Evolutionary conservation across 2,329 filamentous ascomycete genomes (phyloP).

Genomic region (Hypoxylon sp.): DNA sequence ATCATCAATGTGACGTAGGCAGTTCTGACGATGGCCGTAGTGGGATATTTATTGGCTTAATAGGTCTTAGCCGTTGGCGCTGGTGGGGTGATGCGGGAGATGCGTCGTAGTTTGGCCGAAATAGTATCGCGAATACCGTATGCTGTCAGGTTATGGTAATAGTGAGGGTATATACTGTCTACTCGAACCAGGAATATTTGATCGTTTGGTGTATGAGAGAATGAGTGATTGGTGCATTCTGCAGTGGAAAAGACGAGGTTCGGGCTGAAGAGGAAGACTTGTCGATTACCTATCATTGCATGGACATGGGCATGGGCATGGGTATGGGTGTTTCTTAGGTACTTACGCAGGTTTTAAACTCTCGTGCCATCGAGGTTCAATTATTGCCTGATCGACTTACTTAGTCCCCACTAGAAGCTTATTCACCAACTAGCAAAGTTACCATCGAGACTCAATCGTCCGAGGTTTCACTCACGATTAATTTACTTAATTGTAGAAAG

Average conservation of each 20-base stretch:
- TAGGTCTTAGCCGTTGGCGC: background rate
- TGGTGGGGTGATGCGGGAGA: slow-evolving; percentile 17
- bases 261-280: slow-evolving; percentile 2
- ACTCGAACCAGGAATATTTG: background rate
- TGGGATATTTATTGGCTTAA: slow-evolving; percentile 1
- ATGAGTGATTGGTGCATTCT: background rate
- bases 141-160: slow-evolving; percentile 10
- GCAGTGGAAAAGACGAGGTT: slow-evolving; percentile 3
- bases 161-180: slow-evolving; percentile 7
- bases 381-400: slow-evolving; percentile 4
- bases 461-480: background rate
- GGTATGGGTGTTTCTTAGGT: background rate
- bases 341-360: slow-evolving; percentile 11
- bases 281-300: too few species aligned
- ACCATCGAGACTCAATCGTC: background rate
- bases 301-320: too few species aligned
- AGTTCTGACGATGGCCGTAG: slow-evolving; percentile 20
- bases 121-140: background rate
- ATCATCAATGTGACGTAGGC: slow-evolving; percentile 39
- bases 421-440: background rate
- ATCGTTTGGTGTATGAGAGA: background rate
- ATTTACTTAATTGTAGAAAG: background rate
- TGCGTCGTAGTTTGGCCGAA: background rate
- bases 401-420: slow-evolving; percentile 21
- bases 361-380: slow-evolving; percentile 10